A percentile compares a stretch with the other conserved stretches of the same genome.
These are phyloP conservation scores for Tylopilus subfusipes DNA, from an alignment of 768 basidiomycete genomes.

Conservation along the genomic window DNA sequence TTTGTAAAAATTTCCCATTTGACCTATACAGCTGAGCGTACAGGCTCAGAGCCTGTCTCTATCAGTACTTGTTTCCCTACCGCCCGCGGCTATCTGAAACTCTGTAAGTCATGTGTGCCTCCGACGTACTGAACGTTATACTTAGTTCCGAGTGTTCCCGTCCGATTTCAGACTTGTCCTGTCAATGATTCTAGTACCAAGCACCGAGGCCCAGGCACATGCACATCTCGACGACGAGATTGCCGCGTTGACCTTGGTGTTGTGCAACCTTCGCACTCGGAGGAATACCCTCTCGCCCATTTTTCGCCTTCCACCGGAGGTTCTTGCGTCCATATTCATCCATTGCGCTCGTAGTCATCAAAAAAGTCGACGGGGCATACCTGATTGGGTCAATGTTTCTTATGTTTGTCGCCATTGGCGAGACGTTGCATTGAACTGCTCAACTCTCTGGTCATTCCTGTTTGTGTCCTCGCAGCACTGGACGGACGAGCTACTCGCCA, in stretches of 20 bases:
- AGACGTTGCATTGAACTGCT: slow-evolving; percentile 38
- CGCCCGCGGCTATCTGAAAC: background rate
- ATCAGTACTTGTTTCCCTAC: background rate
- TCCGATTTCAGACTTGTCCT: background rate
- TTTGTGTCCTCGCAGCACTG: slow-evolving; percentile 34
- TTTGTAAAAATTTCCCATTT: background rate
- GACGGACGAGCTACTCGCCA: slow-evolving; percentile 41
- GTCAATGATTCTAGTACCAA: background rate
- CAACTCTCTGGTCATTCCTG: slow-evolving; percentile 40
- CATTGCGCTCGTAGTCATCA: slow-evolving; percentile 1
- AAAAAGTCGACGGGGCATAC: background rate
- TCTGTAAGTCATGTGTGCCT: background rate
- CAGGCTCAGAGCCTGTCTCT: background rate
- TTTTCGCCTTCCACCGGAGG: slow-evolving; percentile 21
- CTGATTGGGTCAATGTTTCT: slow-evolving; percentile 23
- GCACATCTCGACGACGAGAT: slow-evolving; percentile 20
- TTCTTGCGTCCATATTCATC: slow-evolving; percentile 23
- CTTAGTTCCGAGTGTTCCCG: background rate
- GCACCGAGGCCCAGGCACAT: background rate
- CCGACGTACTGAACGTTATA: background rate
- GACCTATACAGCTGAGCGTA: too few relatives aligned
- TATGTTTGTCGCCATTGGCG: slow-evolving; percentile 39
- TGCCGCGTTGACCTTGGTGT: slow-evolving; percentile 5
- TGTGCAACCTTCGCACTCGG: slow-evolving; percentile 15
- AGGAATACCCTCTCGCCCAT: slow-evolving; percentile 17